Conservation (phyloP, 148 eudicot species). For the Gaultheria prostrata region DNA sequence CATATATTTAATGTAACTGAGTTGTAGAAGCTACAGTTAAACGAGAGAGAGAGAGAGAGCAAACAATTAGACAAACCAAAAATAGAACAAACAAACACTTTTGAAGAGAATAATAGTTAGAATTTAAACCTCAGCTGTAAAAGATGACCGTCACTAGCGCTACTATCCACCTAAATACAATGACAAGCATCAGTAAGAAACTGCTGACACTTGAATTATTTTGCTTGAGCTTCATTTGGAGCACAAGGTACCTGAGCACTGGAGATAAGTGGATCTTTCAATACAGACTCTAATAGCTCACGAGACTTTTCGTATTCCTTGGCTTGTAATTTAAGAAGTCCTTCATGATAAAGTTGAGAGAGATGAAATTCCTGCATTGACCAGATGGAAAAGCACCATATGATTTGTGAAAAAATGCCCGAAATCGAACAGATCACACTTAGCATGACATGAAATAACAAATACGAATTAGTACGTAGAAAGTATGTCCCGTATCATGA, state of each 20-base stretch:
- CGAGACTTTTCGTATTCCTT: conserved; percentile 87
- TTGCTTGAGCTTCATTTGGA: neutral
- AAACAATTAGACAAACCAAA: neutral
- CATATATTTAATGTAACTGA: neutral
- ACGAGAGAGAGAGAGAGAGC: neutral
- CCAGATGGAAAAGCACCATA: conserved; percentile 11
- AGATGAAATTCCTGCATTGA: conserved; percentile 80
- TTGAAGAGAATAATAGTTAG: neutral
- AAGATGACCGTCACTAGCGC: conserved; percentile 79
- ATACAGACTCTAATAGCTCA: conserved; percentile 72
- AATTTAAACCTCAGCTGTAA: conserved; percentile 78
- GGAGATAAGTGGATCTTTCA: conserved; percentile 80
- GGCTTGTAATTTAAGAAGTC: conserved; percentile 76
- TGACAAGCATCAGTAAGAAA: conserved; percentile 14
- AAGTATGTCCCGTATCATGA: neutral
- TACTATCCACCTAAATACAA: conserved; percentile 58
- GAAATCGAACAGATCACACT: neutral
- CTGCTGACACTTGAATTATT: neutral
- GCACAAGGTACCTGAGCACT: conserved; percentile 58
- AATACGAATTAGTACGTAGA: neutral
- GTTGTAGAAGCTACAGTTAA: neutral
- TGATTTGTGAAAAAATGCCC: neutral
- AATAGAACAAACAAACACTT: neutral
- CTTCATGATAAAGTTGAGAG: conserved; percentile 94
- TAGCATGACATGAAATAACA: neutral